Percentiles rank a stretch among this genome's conserved stretches.
phyloP scores from a whole-genome alignment of 2,329 filamentous ascomycete species.

The Aspergillus bombycis region DNA sequence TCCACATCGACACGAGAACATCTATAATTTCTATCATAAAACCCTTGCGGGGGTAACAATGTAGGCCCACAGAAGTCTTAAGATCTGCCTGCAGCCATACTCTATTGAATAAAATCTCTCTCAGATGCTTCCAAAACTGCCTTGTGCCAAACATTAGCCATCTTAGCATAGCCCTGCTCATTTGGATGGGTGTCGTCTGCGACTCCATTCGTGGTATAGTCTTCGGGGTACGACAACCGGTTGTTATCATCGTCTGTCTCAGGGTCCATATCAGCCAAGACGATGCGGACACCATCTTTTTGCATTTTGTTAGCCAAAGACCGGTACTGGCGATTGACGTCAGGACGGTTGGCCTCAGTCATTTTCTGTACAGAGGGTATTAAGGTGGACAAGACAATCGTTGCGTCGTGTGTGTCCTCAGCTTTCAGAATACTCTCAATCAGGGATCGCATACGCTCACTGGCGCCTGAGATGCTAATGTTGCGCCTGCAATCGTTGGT shows the following conservation, averaged over 20 bases:
- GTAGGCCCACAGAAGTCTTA: too few relatives aligned
- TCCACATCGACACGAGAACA: not conserved
- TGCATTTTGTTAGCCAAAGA: constrained; percentile 26
- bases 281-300: constrained; percentile 21
- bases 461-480: constrained; percentile 19
- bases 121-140: constrained; percentile 18
- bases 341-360: not conserved
- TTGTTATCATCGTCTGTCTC: not conserved
- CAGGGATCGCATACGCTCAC: constrained; percentile 28
- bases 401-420: constrained; percentile 27
- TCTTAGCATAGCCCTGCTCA: constrained; percentile 28
- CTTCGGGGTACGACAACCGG: not conserved
- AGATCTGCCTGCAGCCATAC: not conserved
- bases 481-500: constrained; percentile 39
- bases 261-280: constrained; percentile 32
- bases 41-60: not conserved
- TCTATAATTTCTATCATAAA: not conserved
- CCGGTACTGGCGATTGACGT: constrained; percentile 31
- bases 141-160: constrained; percentile 34
- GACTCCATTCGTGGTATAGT: constrained; percentile 19
- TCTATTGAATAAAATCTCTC: not conserved
- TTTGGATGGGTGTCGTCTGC: constrained; percentile 29
- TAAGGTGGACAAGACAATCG: constrained; percentile 39
- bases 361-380: constrained; percentile 24
- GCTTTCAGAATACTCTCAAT: constrained; percentile 26